Evolutionary conservation across 2,329 filamentous ascomycete species (phyloP), one percentile per base, ranked within the genome.

Genomic region (Hymenoscyphus linearis): DNA sequence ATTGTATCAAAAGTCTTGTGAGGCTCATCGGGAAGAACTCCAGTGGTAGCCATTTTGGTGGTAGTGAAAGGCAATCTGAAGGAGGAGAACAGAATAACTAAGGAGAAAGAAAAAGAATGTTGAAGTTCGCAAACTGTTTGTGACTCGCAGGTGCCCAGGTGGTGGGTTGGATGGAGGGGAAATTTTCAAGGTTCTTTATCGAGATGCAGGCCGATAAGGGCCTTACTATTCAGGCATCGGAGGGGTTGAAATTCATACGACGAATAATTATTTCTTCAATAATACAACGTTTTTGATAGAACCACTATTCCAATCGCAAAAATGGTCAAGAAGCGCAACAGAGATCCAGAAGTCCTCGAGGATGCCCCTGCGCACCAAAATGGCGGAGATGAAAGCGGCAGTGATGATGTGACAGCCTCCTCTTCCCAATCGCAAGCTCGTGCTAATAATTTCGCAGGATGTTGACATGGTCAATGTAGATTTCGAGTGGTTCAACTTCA

Each of bases 401-500:
- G 65, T 55, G 71, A 73, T 44, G 70, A 72, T 64, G 70, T 71
- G 64, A 60, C 57, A 12, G 31, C 22, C 12, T 12, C 9, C 35
- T 36, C 54, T 40, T 52, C 50, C 34, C 60, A 62, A 40, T 64
- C 54, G 22, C 2, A 14, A 34, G 10, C 31, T 40, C 16, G 60
- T 55, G 44, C 62, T 66, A 22, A 63, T 16, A 4, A 57, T 55
- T 52, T 47, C 50, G 16, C 52, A 96, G 90, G 91, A 96, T 71
- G 89, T 92, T 71, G 90, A 96, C 73, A 89, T 93, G 74, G 86
- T 99, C 67, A 88, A 98, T 73, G 92, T 98, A 61, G 93, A 98
- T 67, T 99, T 99, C 71, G 95, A 99, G 79, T 98, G 92, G 90
- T 99, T 98, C 79, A 96, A 97, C 77, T 96, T 93, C 65, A 88